A percentile compares a stretch with the other conserved stretches of the same genome.
Conservation (phyloP, 1,139 yeast species). For the Ashbya aceris region DNA sequence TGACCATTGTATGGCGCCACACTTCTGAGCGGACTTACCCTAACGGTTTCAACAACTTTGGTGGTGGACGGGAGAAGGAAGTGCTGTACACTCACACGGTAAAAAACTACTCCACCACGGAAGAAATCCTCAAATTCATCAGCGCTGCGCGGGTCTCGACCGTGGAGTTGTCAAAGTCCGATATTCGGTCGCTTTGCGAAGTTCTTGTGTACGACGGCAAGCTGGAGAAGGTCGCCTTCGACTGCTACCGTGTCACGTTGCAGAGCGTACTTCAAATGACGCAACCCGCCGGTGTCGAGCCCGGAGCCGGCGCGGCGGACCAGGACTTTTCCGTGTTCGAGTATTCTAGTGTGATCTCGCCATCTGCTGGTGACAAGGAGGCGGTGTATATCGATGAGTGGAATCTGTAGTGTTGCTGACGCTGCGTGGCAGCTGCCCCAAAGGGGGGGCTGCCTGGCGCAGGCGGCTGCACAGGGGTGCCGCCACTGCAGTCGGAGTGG, state of each 20-base stretch:
- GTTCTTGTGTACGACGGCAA: constrained; percentile 83
- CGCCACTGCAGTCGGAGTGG: too few species aligned
- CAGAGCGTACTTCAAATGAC: constrained; percentile 35
- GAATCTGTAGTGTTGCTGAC: constrained; percentile 23
- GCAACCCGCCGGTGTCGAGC: constrained; percentile 11
- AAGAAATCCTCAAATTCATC: constrained; percentile 68
- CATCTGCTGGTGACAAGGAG: constrained; percentile 28
- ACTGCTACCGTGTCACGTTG: constrained; percentile 51
- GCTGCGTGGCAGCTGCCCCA: too few species aligned
- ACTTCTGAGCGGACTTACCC: constrained; percentile 73
- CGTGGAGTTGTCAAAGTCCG: constrained; percentile 65
- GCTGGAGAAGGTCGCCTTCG: constrained; percentile 52
- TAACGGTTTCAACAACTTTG: constrained; percentile 42
- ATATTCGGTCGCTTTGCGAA: constrained; percentile 76
- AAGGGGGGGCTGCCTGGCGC: too few species aligned
- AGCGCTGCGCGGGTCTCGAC: constrained; percentile 67
- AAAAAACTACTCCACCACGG: constrained; percentile 58
- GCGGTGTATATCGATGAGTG: constrained; percentile 35
- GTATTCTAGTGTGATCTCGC: constrained; percentile 28
- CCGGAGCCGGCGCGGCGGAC: constrained; percentile 16
- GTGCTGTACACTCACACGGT: constrained; percentile 45
- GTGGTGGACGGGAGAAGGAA: constrained; percentile 19
- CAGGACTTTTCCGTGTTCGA: constrained; percentile 33
- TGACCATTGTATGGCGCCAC: constrained; percentile 82
- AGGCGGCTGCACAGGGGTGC: too few species aligned